Evolutionary conservation across 75 land plant species (phyloP).

Genomic region (Chamaecyparis obtusa): DNA sequence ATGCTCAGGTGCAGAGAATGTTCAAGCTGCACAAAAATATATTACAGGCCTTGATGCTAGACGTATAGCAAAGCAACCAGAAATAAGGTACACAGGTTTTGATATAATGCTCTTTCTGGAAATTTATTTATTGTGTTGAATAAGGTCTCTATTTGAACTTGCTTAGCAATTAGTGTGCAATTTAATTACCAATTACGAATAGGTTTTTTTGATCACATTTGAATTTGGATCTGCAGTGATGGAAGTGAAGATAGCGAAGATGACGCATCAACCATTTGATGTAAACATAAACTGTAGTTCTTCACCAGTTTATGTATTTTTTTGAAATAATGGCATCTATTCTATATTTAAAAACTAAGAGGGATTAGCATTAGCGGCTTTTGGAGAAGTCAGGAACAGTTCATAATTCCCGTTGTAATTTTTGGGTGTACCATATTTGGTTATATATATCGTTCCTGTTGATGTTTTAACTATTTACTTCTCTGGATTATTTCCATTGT

Average conservation of each 20-base stretch:
- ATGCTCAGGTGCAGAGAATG: constrained; percentile 63
- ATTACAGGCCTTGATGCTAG: constrained; percentile 96
- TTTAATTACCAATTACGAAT: neutral
- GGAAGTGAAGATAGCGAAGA: constrained; percentile 4
- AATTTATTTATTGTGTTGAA: neutral
- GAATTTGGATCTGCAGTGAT: constrained; percentile 4
- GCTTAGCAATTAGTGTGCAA: neutral
- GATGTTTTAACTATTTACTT: neutral
- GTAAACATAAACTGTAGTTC: neutral
- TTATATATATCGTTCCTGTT: neutral
- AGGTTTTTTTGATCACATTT: neutral
- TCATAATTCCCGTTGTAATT: neutral
- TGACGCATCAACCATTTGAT: neutral
- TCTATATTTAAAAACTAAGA: neutral
- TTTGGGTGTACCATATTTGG: neutral
- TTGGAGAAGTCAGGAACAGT: neutral
- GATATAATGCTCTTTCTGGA: neutral
- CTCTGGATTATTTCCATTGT: neutral
- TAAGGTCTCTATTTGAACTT: neutral
- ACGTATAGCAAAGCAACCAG: constrained; percentile 83
- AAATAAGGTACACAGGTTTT: constrained; percentile 58
- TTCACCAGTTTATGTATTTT: neutral
- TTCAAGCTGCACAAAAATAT: constrained; percentile 85
- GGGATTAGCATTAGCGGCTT: constrained; percentile 1
- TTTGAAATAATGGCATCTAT: neutral